A percentile compares a stretch with the other conserved stretches of the same genome.
phyloP scores from a whole-genome alignment of 1,284 basidiomycete genomes.

The Exsudoporus floridanus region DNA sequence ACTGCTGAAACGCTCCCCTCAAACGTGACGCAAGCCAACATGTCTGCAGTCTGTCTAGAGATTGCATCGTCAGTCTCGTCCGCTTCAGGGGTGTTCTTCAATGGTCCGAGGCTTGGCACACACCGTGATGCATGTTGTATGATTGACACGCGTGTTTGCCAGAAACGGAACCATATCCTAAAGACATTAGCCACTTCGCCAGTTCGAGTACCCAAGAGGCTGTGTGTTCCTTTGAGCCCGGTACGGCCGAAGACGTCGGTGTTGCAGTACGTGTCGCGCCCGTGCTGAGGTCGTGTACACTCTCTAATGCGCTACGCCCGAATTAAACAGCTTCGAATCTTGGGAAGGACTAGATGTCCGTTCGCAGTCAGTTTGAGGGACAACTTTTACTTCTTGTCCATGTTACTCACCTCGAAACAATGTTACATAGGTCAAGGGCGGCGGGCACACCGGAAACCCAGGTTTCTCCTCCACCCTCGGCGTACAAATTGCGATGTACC shows the following conservation, averaged over 20 bases:
- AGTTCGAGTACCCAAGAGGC: slow-evolving; percentile 44
- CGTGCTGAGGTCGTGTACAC: neutral
- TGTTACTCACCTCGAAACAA: slow-evolving; percentile 3
- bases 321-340: slow-evolving; percentile 42
- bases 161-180: slow-evolving; percentile 33
- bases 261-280: slow-evolving; percentile 39
- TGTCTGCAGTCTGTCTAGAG: slow-evolving; percentile 20
- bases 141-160: slow-evolving; percentile 3
- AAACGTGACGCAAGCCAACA: neutral
- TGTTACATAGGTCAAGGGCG: slow-evolving; percentile 47
- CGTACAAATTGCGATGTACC: slow-evolving; percentile 25
- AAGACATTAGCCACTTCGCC: slow-evolving; percentile 48
- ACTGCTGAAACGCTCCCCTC: neutral
- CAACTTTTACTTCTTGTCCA: neutral
- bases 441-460: slow-evolving; percentile 43
- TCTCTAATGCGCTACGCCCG: neutral
- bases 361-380: slow-evolving; percentile 37
- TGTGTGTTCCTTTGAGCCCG: slow-evolving; percentile 55
- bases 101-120: slow-evolving; percentile 24
- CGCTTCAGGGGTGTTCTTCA: slow-evolving; percentile 37
- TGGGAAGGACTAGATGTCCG: slow-evolving; percentile 39
- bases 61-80: slow-evolving; percentile 28
- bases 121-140: neutral
- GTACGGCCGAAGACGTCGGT: slow-evolving; percentile 46
- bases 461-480: slow-evolving; percentile 38